phyloP scores from a whole-genome alignment of 176 grass and related monocot genomes.

The Microstegium vimineum region DNA sequence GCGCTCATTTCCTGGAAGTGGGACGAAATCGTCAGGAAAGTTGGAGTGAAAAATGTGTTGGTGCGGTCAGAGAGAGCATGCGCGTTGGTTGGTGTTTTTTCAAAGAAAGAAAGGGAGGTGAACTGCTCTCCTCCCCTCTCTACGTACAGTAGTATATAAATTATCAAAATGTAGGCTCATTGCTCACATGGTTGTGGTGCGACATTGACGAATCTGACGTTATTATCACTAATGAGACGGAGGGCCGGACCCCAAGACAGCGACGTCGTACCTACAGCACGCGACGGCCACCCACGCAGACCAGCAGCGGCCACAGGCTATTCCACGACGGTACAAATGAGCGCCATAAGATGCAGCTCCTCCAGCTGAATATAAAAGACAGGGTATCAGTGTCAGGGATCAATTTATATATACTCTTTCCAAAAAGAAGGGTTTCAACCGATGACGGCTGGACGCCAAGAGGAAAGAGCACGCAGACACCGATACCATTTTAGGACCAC shows the following conservation, averaged over 20 bases:
- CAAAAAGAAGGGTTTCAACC: not conserved
- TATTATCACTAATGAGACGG: not conserved
- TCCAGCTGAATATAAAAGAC: not conserved
- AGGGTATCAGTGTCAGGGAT: not conserved
- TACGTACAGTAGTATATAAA: too few species aligned
- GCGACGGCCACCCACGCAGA: not conserved
- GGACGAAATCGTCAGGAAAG: not conserved
- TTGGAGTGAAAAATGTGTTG: not conserved
- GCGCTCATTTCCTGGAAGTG: not conserved
- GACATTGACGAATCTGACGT: conserved; percentile 10
- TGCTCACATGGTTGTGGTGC: conserved; percentile 31
- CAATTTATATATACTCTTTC: not conserved
- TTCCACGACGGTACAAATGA: not conserved
- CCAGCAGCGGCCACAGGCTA: conserved; percentile 7
- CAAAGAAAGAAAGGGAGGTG: not conserved
- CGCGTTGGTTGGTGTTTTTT: not conserved
- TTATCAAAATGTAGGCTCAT: not conserved
- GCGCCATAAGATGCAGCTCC: not conserved
- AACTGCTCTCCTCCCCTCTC: not conserved
- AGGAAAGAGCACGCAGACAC: not conserved
- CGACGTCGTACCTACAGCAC: conserved; percentile 19
- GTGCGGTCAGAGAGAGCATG: conserved; percentile 18
- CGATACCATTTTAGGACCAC: not conserved
- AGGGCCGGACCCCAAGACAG: not conserved
- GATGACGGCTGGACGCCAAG: not conserved